Evolutionary conservation across 2,329 filamentous ascomycete species (phyloP), one percentile per base, ranked within the genome.

Genomic region (Ophiostoma fasciatum): DNA sequence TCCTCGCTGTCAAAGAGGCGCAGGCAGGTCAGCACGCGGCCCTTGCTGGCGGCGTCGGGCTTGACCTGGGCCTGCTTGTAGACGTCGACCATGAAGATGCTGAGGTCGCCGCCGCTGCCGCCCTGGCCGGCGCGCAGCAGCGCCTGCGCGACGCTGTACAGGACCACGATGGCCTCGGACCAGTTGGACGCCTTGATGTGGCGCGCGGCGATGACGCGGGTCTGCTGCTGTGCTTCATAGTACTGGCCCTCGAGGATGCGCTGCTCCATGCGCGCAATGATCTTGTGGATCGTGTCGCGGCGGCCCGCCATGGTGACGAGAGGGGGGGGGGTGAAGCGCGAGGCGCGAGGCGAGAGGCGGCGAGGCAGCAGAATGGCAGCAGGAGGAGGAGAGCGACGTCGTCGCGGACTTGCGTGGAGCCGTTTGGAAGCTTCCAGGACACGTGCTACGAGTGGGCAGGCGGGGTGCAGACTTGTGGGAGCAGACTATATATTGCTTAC

Each of bases 211-310:
- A 94, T 88, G 37, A 94, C 87, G 44, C 90, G 84, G 46, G 94
- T 83, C 64, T 98, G 90, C 60, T 98, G 90, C 62, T 96, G 88
- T 40, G 90, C 90, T 70, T 98, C 90, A 64, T 98, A 98, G 68
- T 75, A 94, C 55, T 90, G 79, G 51, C 87, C 88, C 58, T 92
- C 50, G 20, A 32, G 36, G 37, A 50, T 51, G 40, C 49, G 45
- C 39, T 42, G 68, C 61, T 88, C 82, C 56, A 94, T 77, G 19
- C 71, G 66, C 39, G 64, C 54, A 48, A 74, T 71, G 56, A 74
- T 74, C 52, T 65, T 66, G 38, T 64, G 60, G 52, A 68, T 67
- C 52, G 66, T 66, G 54, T 62, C 59, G 46, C 49, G 49, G 38
- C 55, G 59, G 39, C 45, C 41, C 35, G 48, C 45, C 51, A 55